A percentile compares a stretch with the other conserved stretches of the same genome.
phyloP scores from a whole-genome alignment of 1,284 basidiomycete species.

The Pseudozyma sp. region DNA sequence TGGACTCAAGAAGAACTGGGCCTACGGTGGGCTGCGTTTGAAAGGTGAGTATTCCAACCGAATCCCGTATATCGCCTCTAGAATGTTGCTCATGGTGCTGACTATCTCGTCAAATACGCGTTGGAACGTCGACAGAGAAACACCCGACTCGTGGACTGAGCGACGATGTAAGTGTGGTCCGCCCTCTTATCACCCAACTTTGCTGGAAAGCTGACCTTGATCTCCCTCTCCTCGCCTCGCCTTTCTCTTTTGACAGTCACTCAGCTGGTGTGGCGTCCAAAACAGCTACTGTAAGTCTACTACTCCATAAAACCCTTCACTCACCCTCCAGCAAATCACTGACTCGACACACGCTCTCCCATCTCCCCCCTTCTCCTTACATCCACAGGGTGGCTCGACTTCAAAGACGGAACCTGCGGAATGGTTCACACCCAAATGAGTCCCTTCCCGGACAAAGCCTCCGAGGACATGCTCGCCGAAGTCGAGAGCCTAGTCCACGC shows the following conservation, averaged over 20 bases:
- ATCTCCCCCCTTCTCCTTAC: neutral
- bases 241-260: neutral
- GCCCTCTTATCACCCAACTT: neutral
- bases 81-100: too few relatives aligned
- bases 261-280: constrained; percentile 28
- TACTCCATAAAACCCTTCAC: neutral
- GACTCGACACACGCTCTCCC: neutral
- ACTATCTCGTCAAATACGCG: neutral
- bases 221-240: too few relatives aligned
- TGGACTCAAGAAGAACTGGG: constrained; percentile 24
- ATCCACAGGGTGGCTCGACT: constrained; percentile 19
- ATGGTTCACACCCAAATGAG: constrained; percentile 28
- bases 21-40: constrained; percentile 20
- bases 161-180: constrained; percentile 8
- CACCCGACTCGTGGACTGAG: constrained; percentile 25
- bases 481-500: constrained; percentile 24
- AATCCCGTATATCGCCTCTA: too few relatives aligned
- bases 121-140: constrained; percentile 7
- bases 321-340: neutral
- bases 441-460: constrained; percentile 22
- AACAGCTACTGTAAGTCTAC: constrained; percentile 16
- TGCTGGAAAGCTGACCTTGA: neutral
- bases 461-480: constrained; percentile 19
- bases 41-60: neutral
- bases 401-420: constrained; percentile 25